phyloP scores from a whole-genome alignment of 805 yeast genomes.

The Myxozyma nipponensis region DNA sequence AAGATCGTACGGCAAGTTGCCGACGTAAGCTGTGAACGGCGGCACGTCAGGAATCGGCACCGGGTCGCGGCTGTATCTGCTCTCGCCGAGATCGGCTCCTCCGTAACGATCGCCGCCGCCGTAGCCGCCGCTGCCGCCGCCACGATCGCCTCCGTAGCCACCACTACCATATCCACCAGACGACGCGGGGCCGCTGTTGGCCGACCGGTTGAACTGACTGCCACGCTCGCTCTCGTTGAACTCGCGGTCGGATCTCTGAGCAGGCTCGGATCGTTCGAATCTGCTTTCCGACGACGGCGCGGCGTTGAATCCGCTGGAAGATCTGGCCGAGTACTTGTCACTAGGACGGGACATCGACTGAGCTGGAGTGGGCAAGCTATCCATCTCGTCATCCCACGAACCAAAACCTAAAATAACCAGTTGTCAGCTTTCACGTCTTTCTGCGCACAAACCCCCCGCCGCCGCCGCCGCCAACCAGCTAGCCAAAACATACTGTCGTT shows the following conservation, averaged over 20 bases:
- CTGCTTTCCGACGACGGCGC: not conserved
- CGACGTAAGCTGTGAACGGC: slow-evolving; percentile 87
- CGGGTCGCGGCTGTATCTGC: slow-evolving; percentile 41
- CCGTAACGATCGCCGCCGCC: slow-evolving; percentile 7
- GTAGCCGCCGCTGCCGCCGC: not conserved
- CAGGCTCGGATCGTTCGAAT: not conserved
- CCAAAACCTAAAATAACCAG: slow-evolving; percentile 13
- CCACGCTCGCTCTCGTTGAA: slow-evolving; percentile 19
- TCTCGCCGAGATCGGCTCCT: slow-evolving; percentile 7
- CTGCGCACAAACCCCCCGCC: no score
- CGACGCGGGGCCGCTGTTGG: not conserved
- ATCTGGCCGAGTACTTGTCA: not conserved
- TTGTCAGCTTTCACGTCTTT: not conserved
- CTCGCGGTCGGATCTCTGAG: slow-evolving; percentile 6
- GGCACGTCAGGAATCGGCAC: slow-evolving; percentile 86
- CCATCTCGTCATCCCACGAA: slow-evolving; percentile 30
- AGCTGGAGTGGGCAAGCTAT: slow-evolving; percentile 24
- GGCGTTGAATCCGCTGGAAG: not conserved
- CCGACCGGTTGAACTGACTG: slow-evolving; percentile 15
- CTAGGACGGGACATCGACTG: not conserved
- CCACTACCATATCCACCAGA: not conserved
- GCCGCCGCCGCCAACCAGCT: not conserved
- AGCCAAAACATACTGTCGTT: slow-evolving; percentile 16
- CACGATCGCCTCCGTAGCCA: slow-evolving; percentile 4
- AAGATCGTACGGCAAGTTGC: slow-evolving; percentile 80